Evolutionary conservation across 176 grass and related monocot genomes (phyloP), one percentile per base, ranked within the genome.

Genomic region (Canna indica): DNA sequence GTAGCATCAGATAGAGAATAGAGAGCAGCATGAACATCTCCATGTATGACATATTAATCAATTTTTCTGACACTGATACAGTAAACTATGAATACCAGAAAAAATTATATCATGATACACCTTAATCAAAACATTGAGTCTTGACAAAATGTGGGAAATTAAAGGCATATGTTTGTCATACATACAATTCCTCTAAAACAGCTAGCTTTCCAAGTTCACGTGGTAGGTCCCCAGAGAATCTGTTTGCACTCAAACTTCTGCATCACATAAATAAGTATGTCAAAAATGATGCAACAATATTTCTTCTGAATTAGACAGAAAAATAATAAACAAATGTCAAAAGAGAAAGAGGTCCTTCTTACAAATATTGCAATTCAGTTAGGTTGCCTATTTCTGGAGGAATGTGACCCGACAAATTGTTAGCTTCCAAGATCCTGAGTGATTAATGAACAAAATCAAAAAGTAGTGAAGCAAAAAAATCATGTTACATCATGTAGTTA

Each of bases 231-330:
- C 73, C 73, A 75, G 36, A 30, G 17, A 75, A 63, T 63, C 26
- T 64, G 39, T 75, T 75, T 29, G 57, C 25, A 63, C 73, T 31
- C 36, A 75, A 75, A 45, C 73, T 63, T 47, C 73, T 75, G 58
- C 8, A 31, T n/a, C n/a, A 64, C 59, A 75, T 75, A 10, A 47
- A 25, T n/a, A 2, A 47, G 11, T 24, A 63, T 64, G 22, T 31
- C 36, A 70, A 50, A 26, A 20, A 33, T 63, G 3, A 18, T 20
- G 18, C 28, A 63, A 13, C 24, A 59, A n/a, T 59, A 63, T 33
- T 63, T 33, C 59, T 63, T 10, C 24, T n/a, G 20, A 33, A 27
- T 60, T n/a, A n/a, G n/a, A n/a, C n/a, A 41, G 35, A 47, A 14
- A 59, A 27, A 5, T 42, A 31, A 34, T 25, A 64, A 29, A 36